Evolutionary conservation across 495 filamentous ascomycete genomes (phyloP).

Genomic region (Aspergillus biplanus): DNA sequence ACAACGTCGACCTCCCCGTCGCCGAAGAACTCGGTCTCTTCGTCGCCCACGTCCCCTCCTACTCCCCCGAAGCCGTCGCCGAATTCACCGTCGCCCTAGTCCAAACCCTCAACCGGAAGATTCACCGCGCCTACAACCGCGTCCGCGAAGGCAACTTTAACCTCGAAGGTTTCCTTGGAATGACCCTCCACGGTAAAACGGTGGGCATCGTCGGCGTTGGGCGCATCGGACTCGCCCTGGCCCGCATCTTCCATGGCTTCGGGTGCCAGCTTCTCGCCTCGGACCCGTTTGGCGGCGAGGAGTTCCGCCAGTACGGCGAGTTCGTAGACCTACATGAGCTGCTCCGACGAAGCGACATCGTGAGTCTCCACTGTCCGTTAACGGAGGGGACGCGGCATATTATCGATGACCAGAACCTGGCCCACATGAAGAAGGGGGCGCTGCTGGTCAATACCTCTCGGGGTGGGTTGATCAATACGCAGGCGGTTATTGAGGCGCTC

Average conservation of each 20-base stretch:
- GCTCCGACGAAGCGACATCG: slow-evolving; percentile 58
- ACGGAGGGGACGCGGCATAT: slow-evolving; percentile 62
- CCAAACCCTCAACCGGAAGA: slow-evolving; percentile 71
- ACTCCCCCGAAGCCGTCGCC: slow-evolving; percentile 73
- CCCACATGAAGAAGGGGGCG: slow-evolving; percentile 60
- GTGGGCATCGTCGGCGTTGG: slow-evolving; percentile 45
- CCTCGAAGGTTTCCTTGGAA: slow-evolving; percentile 65
- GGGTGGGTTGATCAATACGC: slow-evolving; percentile 63
- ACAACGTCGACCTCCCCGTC: slow-evolving; percentile 63
- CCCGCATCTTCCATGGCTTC: slow-evolving; percentile 59
- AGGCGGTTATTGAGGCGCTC: slow-evolving; percentile 61
- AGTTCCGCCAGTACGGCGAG: slow-evolving; percentile 53
- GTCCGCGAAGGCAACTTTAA: slow-evolving; percentile 74
- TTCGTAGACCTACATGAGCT: slow-evolving; percentile 59
- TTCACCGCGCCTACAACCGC: slow-evolving; percentile 71
- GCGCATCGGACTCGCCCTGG: slow-evolving; percentile 41
- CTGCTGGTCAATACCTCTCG: slow-evolving; percentile 70
- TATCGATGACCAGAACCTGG: slow-evolving; percentile 57
- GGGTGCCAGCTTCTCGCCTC: slow-evolving; percentile 63
- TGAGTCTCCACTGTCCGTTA: slow-evolving; percentile 69
- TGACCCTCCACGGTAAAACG: slow-evolving; percentile 63
- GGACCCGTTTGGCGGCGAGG: slow-evolving; percentile 55
- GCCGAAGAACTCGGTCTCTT: slow-evolving; percentile 62
- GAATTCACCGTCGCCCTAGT: slow-evolving; percentile 71
- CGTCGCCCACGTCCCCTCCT: slow-evolving; percentile 69